Percentiles rank a stretch among this genome's conserved stretches.
phyloP scores from a whole-genome alignment of 2,329 filamentous ascomycete species.

The Colletotrichum salicis region DNA sequence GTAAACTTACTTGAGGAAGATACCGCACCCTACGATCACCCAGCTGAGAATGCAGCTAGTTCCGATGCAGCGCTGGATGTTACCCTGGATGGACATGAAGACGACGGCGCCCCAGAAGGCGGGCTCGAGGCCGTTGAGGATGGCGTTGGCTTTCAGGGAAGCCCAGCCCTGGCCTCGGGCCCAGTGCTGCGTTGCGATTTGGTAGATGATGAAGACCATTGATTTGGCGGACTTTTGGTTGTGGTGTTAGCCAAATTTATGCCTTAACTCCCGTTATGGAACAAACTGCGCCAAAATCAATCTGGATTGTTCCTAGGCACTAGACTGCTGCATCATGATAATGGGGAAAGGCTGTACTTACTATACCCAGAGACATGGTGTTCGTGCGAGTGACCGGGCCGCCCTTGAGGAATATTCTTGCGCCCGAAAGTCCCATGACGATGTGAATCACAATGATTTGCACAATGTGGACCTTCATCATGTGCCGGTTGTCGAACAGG shows the following conservation, averaged over 20 bases:
- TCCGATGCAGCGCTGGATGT: slow-evolving; percentile 12
- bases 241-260: background rate
- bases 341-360: background rate
- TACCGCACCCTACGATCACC: slow-evolving; percentile 3
- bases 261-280: too few species aligned
- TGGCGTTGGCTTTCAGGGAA: slow-evolving; percentile 39
- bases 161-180: slow-evolving; percentile 24
- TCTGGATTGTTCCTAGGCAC: too few species aligned
- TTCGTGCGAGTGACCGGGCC: background rate
- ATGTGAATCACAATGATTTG: slow-evolving; percentile 15
- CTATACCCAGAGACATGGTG: slow-evolving; percentile 27
- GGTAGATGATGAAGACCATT: slow-evolving; percentile 51
- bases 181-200: slow-evolving; percentile 50
- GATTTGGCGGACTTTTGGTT: slow-evolving; percentile 46
- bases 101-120: slow-evolving; percentile 41
- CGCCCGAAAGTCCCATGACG: slow-evolving; percentile 15
- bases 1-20: background rate
- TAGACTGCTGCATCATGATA: too few species aligned
- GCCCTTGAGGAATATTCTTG: background rate
- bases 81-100: slow-evolving; percentile 33
- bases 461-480: slow-evolving; percentile 10
- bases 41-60: slow-evolving; percentile 17
- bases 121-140: slow-evolving; percentile 41
- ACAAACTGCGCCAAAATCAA: too few species aligned
- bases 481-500: slow-evolving; percentile 6